Evolutionary conservation across 306 rosid species (phyloP).

Genomic region (Fragaria vesca): DNA sequence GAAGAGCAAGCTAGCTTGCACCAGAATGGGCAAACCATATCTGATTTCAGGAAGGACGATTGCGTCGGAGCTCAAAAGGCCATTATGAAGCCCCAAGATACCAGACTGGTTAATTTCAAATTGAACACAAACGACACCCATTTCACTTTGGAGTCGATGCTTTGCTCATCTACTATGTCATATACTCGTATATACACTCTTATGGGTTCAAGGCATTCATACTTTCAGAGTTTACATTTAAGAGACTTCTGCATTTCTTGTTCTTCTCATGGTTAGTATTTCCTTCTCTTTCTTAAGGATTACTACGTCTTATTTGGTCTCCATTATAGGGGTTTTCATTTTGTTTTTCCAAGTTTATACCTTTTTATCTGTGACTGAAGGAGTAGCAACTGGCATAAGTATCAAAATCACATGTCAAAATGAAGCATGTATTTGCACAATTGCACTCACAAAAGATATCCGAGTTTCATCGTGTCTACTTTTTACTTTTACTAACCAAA

Average conservation of each 20-base stretch:
- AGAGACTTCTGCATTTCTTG: not conserved
- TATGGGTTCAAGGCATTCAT: not conserved
- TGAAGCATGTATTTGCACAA: too few species aligned
- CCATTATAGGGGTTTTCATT: too few species aligned
- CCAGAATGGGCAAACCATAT: not conserved
- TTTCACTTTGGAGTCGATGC: not conserved
- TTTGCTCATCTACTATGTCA: not conserved
- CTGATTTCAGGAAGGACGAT: not conserved
- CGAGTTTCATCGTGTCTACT: not conserved
- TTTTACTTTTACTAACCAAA: not conserved
- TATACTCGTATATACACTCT: not conserved
- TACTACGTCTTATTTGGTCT: too few species aligned
- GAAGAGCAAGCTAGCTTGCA: not conserved
- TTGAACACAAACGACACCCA: not conserved
- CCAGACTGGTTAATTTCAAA: not conserved
- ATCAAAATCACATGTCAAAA: too few species aligned
- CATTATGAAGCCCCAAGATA: not conserved
- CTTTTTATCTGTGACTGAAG: not conserved
- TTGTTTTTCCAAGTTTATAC: not conserved
- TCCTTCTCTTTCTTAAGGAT: too few species aligned
- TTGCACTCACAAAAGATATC: too few species aligned
- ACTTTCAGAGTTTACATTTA: not conserved
- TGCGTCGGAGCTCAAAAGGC: not conserved
- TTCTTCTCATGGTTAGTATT: too few species aligned
- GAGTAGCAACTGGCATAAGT: not conserved